Evolutionary conservation across 257 asterid species (phyloP).

Genomic region (Anisodus acutangulus): DNA sequence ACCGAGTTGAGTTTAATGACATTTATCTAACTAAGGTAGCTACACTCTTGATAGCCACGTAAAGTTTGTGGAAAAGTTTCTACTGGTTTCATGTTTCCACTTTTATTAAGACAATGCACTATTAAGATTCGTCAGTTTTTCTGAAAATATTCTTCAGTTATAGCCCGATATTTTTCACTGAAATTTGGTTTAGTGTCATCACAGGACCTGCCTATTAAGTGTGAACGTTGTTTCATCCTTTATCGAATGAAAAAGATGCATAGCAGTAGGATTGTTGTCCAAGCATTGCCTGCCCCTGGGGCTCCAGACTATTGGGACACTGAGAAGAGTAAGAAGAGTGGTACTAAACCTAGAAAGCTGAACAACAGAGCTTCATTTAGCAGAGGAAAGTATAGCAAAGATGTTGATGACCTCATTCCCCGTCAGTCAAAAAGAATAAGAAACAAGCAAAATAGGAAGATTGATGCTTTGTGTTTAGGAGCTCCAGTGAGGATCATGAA

Average conservation of each 20-base stretch:
- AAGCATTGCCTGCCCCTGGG: constrained; percentile 27
- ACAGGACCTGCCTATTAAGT: neutral
- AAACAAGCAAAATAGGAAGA: constrained; percentile 26
- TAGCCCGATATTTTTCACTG: neutral
- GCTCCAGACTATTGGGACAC: constrained; percentile 5
- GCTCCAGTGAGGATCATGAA: constrained; percentile 16
- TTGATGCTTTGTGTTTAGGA: neutral
- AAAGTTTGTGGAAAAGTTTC: neutral
- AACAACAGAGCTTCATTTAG: neutral
- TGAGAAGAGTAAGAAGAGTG: constrained; percentile 20
- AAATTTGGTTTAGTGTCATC: neutral
- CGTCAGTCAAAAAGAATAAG: constrained; percentile 22
- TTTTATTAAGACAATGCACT: too few species aligned
- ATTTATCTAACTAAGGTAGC: neutral
- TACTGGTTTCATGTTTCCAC: neutral
- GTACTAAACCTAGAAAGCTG: constrained; percentile 7
- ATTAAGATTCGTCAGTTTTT: neutral
- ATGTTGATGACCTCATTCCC: constrained; percentile 23
- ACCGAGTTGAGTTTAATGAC: neutral
- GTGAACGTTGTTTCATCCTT: neutral
- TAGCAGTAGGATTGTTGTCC: constrained; percentile 29
- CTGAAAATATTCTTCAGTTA: neutral
- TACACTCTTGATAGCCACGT: neutral
- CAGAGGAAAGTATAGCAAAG: neutral
- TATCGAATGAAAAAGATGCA: constrained; percentile 5